These are phyloP conservation scores for Xanthoparmelia taractica DNA, from an alignment of 495 filamentous ascomycete genomes.

Conservation along the genomic window DNA sequence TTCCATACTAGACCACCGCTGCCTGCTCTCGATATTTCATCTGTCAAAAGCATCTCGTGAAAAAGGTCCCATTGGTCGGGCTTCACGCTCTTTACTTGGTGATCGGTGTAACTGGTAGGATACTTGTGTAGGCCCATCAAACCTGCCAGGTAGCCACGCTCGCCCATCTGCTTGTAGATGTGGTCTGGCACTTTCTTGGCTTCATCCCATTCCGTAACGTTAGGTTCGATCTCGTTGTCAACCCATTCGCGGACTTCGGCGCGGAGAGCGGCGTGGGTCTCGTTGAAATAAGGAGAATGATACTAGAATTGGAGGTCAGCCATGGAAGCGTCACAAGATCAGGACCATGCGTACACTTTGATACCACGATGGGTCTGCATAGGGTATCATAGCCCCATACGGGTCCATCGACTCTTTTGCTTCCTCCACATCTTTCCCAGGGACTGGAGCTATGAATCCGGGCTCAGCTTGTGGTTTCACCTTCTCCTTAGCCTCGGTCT, in stretches of 20 bases:
- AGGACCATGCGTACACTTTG: slow-evolving; percentile 63
- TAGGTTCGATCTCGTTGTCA: slow-evolving; percentile 78
- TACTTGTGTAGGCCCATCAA: slow-evolving; percentile 72
- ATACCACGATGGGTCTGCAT: slow-evolving; percentile 91
- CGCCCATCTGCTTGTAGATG: slow-evolving; percentile 94
- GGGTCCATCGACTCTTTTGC: slow-evolving; percentile 67
- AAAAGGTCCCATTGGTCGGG: slow-evolving; percentile 95
- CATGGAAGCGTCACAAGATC: slow-evolving; percentile 2
- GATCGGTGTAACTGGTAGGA: slow-evolving; percentile 61
- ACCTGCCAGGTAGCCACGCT: slow-evolving; percentile 84
- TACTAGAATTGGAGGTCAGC: slow-evolving; percentile 48
- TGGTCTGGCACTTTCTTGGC: slow-evolving; percentile 74
- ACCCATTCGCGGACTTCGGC: slow-evolving; percentile 89
- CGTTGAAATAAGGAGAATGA: slow-evolving; percentile 92
- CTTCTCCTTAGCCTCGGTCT: slow-evolving; percentile 41
- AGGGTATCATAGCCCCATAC: slow-evolving; percentile 82
- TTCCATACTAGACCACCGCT: slow-evolving; percentile 99
- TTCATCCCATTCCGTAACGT: slow-evolving; percentile 96
- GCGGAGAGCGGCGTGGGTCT: slow-evolving; percentile 82
- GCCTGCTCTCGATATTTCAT: slow-evolving; percentile 81
- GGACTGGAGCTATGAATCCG: slow-evolving; percentile 40
- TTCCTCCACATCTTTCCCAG: slow-evolving; percentile 38
- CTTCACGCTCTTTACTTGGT: slow-evolving; percentile 65
- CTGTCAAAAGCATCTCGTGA: slow-evolving; percentile 91
- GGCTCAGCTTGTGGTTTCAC: slow-evolving; percentile 40